These are phyloP conservation scores for Diaporthe helianthi DNA, from an alignment of 2,329 filamentous ascomycete genomes.

Conservation along the genomic window DNA sequence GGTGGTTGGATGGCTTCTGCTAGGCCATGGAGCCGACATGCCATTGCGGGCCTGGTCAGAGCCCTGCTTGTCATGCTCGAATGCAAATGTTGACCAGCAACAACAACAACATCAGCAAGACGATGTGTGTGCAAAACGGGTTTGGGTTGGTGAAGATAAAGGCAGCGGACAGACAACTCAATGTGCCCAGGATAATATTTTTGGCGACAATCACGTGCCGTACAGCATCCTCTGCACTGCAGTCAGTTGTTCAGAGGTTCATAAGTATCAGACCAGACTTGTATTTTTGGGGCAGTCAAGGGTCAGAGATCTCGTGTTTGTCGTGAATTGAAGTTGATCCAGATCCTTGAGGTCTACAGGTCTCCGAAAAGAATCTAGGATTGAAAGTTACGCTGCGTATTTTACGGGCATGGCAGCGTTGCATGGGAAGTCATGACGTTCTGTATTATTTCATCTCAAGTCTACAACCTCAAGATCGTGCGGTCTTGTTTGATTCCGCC, in stretches of 20 bases:
- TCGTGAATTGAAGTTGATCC: background rate
- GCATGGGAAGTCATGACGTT: slow-evolving; percentile 5
- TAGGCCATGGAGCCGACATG: background rate
- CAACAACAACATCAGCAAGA: background rate
- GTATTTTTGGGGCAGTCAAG: background rate
- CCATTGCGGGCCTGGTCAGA: background rate
- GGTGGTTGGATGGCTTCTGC: background rate
- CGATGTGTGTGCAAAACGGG: too few species aligned
- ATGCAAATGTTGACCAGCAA: background rate
- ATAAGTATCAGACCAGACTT: background rate
- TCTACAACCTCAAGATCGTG: slow-evolving; percentile 58
- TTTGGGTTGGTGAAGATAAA: background rate
- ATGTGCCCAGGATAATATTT: background rate
- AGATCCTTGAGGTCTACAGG: background rate
- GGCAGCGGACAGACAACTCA: too few species aligned
- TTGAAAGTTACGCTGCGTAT: slow-evolving; percentile 17
- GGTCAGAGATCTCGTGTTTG: background rate
- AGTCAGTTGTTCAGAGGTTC: background rate
- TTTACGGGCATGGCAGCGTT: background rate
- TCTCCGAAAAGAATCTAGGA: background rate
- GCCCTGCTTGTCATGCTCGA: background rate
- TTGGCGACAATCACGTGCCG: background rate
- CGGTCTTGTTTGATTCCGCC: slow-evolving; percentile 68
- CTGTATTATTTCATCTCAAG: background rate
- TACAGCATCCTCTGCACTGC: background rate